A percentile compares a stretch with the other conserved stretches of the same genome.
phyloP scores from a whole-genome alignment of 805 yeast genomes.

The Osmozyma mogii region DNA sequence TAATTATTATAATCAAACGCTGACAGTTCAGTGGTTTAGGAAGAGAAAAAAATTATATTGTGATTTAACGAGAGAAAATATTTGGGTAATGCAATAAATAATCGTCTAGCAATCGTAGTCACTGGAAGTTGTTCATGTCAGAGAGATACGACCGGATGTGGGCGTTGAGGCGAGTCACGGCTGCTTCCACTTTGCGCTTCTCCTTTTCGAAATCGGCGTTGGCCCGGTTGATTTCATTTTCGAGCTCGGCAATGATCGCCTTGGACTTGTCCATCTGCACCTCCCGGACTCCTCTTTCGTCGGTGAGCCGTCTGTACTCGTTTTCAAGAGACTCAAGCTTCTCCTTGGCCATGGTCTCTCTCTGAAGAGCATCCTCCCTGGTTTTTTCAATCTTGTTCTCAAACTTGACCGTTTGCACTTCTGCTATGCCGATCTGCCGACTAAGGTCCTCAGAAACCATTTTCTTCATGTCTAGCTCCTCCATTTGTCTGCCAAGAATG shows the following conservation, averaged over 20 bases:
- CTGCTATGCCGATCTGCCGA: slow-evolving; percentile 39
- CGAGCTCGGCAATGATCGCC: slow-evolving; percentile 37
- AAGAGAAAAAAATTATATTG: too few relatives aligned
- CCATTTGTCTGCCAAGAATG: slow-evolving; percentile 21
- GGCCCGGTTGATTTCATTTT: slow-evolving; percentile 30
- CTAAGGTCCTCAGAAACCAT: slow-evolving; percentile 32
- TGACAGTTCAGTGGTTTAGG: too few relatives aligned
- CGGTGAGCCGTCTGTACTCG: slow-evolving; percentile 40
- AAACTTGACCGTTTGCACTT: slow-evolving; percentile 40
- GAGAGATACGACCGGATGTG: slow-evolving; percentile 46
- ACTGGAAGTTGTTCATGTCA: slow-evolving; percentile 35
- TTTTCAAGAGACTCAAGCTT: slow-evolving; percentile 36
- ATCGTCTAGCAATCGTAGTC: too few relatives aligned
- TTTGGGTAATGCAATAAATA: too few relatives aligned
- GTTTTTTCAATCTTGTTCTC: slow-evolving; percentile 41
- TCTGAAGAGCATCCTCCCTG: slow-evolving; percentile 36
- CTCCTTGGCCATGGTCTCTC: slow-evolving; percentile 33
- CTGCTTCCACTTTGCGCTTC: slow-evolving; percentile 43
- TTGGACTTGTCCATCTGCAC: slow-evolving; percentile 43
- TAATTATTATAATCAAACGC: too few relatives aligned
- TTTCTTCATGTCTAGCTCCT: slow-evolving; percentile 31
- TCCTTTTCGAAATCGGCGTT: slow-evolving; percentile 44
- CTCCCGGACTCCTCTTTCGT: slow-evolving; percentile 40
- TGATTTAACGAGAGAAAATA: too few relatives aligned
- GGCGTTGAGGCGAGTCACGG: slow-evolving; percentile 46